A percentile compares a stretch with the other conserved stretches of the same genome.
Evolutionary conservation across 1,139 yeast species (phyloP).

Genomic region (Magnusiomyces ingens): DNA sequence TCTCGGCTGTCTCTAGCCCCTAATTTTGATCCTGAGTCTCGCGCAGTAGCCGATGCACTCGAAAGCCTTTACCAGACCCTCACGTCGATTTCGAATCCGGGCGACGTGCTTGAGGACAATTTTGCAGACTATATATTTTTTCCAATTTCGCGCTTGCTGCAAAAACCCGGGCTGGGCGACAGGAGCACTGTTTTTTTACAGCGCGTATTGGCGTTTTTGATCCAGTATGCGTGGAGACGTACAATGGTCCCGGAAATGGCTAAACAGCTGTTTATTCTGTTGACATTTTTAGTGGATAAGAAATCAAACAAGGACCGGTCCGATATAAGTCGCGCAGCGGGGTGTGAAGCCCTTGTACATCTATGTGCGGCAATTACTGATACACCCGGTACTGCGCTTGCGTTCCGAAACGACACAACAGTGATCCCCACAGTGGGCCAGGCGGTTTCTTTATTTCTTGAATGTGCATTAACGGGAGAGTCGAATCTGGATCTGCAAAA

Average conservation of each 20-base stretch:
- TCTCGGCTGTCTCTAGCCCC: conserved; percentile 41
- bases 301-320: conserved; percentile 20
- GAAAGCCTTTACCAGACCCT: conserved; percentile 16
- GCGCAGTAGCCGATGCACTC: conserved; percentile 31
- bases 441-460: conserved; percentile 41
- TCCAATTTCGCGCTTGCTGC: conserved; percentile 49
- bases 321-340: conserved; percentile 39
- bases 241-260: conserved; percentile 38
- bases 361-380: conserved; percentile 34
- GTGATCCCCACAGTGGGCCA: conserved; percentile 43
- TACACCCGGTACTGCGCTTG: conserved; percentile 11
- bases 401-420: conserved; percentile 12
- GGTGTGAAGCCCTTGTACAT: conserved; percentile 33
- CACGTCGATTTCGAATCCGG: conserved; percentile 16
- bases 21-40: conserved; percentile 30
- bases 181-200: conserved; percentile 41
- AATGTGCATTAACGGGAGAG: conserved; percentile 29
- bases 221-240: conserved; percentile 45
- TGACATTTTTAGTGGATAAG: conserved; percentile 44
- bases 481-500: conserved; percentile 22
- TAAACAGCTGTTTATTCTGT: conserved; percentile 45
- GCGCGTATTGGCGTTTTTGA: conserved; percentile 37
- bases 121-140: conserved; percentile 59
- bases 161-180: conserved; percentile 37
- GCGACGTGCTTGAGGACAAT: conserved; percentile 30